Evolutionary conservation across 1,284 basidiomycete genomes (phyloP).

Genomic region (Ustilago bromivora): DNA sequence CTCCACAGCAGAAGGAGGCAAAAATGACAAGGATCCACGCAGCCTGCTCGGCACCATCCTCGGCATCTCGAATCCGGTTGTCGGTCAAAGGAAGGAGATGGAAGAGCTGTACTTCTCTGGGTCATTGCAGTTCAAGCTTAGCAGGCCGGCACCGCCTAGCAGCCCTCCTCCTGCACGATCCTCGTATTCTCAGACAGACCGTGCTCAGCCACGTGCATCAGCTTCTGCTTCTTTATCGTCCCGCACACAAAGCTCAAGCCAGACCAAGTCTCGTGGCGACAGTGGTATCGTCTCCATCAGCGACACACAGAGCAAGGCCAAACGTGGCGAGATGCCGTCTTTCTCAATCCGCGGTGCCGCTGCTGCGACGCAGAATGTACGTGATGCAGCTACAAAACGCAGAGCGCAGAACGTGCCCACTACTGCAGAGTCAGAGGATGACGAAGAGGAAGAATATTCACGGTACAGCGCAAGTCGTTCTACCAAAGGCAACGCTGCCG

Average conservation of each 20-base stretch:
- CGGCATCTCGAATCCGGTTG: conserved; percentile 84
- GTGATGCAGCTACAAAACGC: conserved; percentile 19
- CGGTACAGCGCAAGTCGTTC: conserved; percentile 41
- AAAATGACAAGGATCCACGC: conserved; percentile 71
- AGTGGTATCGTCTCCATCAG: conserved; percentile 42
- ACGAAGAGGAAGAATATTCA: conserved; percentile 38
- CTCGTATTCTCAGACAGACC: conserved; percentile 10
- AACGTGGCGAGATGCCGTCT: conserved; percentile 23
- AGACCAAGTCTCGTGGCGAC: conserved; percentile 15
- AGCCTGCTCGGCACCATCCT: conserved; percentile 84
- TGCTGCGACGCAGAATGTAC: conserved; percentile 11
- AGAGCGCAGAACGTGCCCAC: not conserved
- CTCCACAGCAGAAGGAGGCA: conserved; percentile 35
- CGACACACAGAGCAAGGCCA: conserved; percentile 12
- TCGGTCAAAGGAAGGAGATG: conserved; percentile 72
- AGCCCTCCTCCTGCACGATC: conserved; percentile 46
- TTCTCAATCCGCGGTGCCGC: conserved; percentile 41
- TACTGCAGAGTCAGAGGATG: conserved; percentile 3
- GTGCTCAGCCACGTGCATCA: conserved; percentile 6
- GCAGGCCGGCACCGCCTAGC: conserved; percentile 41
- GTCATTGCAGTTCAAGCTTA: conserved; percentile 76
- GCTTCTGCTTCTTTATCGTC: conserved; percentile 3
- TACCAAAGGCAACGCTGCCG: conserved; percentile 11
- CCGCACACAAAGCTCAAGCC: not conserved
- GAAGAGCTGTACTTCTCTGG: conserved; percentile 78